phyloP scores from a whole-genome alignment of 805 yeast species.

The Deakozyma indianensis region DNA sequence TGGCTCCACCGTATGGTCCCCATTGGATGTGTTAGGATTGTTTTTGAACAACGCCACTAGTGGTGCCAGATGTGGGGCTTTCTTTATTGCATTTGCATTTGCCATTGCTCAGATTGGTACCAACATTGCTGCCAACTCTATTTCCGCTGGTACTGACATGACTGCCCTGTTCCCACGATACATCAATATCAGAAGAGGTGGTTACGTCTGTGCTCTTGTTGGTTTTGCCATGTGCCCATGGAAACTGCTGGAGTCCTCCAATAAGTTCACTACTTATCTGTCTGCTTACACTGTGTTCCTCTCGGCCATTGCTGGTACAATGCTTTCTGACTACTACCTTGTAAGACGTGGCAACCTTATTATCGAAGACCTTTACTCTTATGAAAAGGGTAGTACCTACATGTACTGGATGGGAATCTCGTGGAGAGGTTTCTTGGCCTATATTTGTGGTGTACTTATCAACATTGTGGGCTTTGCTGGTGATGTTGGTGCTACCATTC shows the following conservation, averaged over 20 bases:
- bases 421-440: slow-evolving; percentile 77
- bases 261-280: slow-evolving; percentile 64
- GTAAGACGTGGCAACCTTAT: slow-evolving; percentile 60
- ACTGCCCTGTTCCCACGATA: slow-evolving; percentile 33
- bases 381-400: slow-evolving; percentile 33
- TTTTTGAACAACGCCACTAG: slow-evolving; percentile 30
- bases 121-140: slow-evolving; percentile 33
- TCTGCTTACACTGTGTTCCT: slow-evolving; percentile 74
- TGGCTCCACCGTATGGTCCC: slow-evolving; percentile 69
- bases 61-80: slow-evolving; percentile 66
- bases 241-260: slow-evolving; percentile 57
- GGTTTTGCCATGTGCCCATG: slow-evolving; percentile 71
- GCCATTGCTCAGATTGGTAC: slow-evolving; percentile 36
- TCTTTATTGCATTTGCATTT: slow-evolving; percentile 55
- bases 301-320: slow-evolving; percentile 69
- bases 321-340: slow-evolving; percentile 45
- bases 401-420: slow-evolving; percentile 56
- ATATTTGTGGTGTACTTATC: slow-evolving; percentile 66
- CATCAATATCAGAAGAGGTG: slow-evolving; percentile 60
- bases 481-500: slow-evolving; percentile 64
- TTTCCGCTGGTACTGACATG: slow-evolving; percentile 35
- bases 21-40: slow-evolving; percentile 56
- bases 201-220: slow-evolving; percentile 57
- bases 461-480: slow-evolving; percentile 79
- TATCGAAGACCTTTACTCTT: slow-evolving; percentile 49